A percentile compares a stretch with the other conserved stretches of the same genome.
These are phyloP conservation scores for Amphicarpaea edgeworthii DNA, from an alignment of 306 rosid species.

Conservation along the genomic window DNA sequence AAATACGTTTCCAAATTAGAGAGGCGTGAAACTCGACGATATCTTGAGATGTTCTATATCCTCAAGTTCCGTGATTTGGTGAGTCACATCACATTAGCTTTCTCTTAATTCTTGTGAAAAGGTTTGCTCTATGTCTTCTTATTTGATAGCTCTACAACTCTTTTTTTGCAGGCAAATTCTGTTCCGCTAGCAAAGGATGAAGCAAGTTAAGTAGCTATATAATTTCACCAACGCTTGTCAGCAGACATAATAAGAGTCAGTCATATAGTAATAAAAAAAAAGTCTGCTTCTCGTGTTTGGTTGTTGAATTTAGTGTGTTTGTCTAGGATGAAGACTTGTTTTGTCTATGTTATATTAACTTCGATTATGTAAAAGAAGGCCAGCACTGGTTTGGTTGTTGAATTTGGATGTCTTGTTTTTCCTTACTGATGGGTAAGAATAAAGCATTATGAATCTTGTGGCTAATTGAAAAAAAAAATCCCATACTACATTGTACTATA, in stretches of 20 bases:
- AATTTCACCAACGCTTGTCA: constrained; percentile 18
- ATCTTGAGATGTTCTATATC: constrained; percentile 96
- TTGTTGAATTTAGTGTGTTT: constrained; percentile 1
- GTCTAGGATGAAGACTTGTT: constrained; percentile 18
- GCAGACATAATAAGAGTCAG: constrained; percentile 35
- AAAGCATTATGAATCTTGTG: background rate
- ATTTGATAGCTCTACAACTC: background rate
- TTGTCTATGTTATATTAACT: constrained; percentile 5
- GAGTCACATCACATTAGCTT: constrained; percentile 43
- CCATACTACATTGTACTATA: too few species aligned
- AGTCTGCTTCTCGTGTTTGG: constrained; percentile 35
- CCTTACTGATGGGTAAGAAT: background rate
- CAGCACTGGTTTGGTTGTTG: constrained; percentile 11
- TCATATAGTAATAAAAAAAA: constrained; percentile 48
- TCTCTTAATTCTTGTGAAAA: background rate
- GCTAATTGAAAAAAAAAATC: too few species aligned
- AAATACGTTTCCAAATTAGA: constrained; percentile 91
- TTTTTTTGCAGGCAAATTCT: constrained; percentile 70
- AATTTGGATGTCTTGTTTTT: constrained; percentile 9
- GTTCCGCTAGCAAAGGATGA: constrained; percentile 74
- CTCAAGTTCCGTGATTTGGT: constrained; percentile 95
- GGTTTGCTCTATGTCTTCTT: background rate
- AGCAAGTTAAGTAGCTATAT: constrained; percentile 40
- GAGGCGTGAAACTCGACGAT: constrained; percentile 85
- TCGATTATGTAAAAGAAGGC: background rate